Base-by-base conservation (phyloP, 345 rosid species). In the Corymbia maculata region DNA sequence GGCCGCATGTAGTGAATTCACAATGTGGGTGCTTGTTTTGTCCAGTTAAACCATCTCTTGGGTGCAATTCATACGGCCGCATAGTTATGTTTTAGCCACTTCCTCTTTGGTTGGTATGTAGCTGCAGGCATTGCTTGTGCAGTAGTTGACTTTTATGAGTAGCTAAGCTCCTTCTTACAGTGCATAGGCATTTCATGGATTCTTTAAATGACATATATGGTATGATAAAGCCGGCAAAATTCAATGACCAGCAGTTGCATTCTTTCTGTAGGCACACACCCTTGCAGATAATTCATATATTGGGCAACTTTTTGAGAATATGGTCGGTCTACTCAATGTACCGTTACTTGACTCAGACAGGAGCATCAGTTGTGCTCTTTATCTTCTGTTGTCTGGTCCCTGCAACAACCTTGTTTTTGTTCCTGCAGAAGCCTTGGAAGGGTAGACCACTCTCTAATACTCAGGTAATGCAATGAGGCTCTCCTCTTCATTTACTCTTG, bases 311-410 rank as follows among this genome's bases (percentile, higher is more conserved):
- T 44, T 90, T 96, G 85, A 94, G 99, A 92, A 97, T 97, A 93
- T 98, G 99, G 99, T 98, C 99, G 50, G 97, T 98, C 84, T 96
- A 98, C 90, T 95, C 98, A 51, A 93, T 94, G 97, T 95, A 95
- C 86, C 93, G 90, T 5, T 98, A 97, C 91, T 93, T 98, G 92
- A 90, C 92, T 87, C 94, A 95, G 52, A 96, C 97, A 4, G 98
- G 98, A 88, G 97, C 98, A 61, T 94, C 99, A 4, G 98, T 95
- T n/a, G 93, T 93, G 86, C 98, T 97, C 89, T 98, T 98, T 90
- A 94, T 94, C 88, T 96, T 98, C 94, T 89, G 95, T 87, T 98
- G 99, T 93, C 89, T 98, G 87, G 96, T 95, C 36, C 98, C 98
- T 19, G 94, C 99, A 12, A 93, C 99, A 66, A 79, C 95, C 89